Evolutionary conservation across 371 early-diverging fungal genomes (phyloP), one percentile per base, ranked within the genome.

Genomic region (Mortierella sp.): DNA sequence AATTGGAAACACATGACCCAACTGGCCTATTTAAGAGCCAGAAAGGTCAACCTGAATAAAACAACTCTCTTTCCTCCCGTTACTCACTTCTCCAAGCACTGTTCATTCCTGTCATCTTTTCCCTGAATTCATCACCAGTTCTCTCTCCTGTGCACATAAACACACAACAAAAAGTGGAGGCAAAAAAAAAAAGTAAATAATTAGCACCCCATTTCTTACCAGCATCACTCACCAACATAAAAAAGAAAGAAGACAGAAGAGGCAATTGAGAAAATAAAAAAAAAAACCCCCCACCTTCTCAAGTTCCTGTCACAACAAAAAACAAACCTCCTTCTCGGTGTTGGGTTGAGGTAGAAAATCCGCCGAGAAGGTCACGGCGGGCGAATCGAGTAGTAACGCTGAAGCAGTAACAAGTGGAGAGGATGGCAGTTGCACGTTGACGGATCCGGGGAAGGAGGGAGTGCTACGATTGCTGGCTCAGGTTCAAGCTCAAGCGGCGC

Each of bases 81-180:
- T n/a, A n/a, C n/a, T n/a, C n/a, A n/a, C n/a, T n/a, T n/a, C n/a
- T n/a, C n/a, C n/a, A n/a, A n/a, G n/a, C n/a, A n/a, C n/a, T n/a
- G n/a, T n/a, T n/a, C n/a, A n/a, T n/a, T n/a, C n/a, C n/a, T n/a
- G n/a, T n/a, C n/a, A n/a, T n/a, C n/a, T n/a, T n/a, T n/a, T n/a
- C n/a, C n/a, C n/a, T n/a, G n/a, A n/a, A n/a, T n/a, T n/a, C n/a
- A n/a, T n/a, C n/a, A n/a, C n/a, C n/a, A n/a, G 19, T 50, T 77
- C 72, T 64, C 72, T 59, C n/a, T 81, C 82, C 82, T 81, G 44
- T 5, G 37, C 4, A 57, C 26, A 57, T 16, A 34, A 3, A 34
- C 31, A 34, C n/a, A 73, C 26, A 53, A 3, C 26, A 24, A 70
- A 34, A 76, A 71, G 43, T n/a, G 21, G 10, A 55, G 4, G 19